Evolutionary conservation across 2,329 filamentous ascomycete genomes (phyloP), one percentile per base, ranked within the genome.

Genomic region (Neofusicoccum kwambonambiense): DNA sequence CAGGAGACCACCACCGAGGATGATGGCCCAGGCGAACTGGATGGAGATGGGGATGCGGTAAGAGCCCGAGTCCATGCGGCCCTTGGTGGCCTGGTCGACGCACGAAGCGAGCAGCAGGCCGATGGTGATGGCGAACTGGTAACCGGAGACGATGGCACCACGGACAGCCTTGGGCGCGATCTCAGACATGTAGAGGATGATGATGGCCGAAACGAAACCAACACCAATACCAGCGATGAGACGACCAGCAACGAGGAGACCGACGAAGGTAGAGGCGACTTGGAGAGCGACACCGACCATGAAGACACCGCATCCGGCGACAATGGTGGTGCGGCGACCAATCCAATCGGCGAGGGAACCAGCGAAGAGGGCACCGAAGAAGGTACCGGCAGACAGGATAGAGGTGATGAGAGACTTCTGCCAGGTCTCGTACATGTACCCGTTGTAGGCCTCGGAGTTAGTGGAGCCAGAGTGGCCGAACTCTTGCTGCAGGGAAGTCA

Each of bases 121-220:
- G 68, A 93, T 84, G 67, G 90, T 93, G 76, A 93, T 89, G 77
- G 88, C 92, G 83, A 93, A 93, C 75, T 93, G 90, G 81, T 93
- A 93, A 4, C 89, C 90, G 1, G 89, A 87, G n/a, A 94, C 91
- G 8, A 62, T 62, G 15, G 60, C 62, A 17, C 62, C 63, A 73
- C 91, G 87, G 69, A 95, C 89, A 77, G 90, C 91, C 77, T 70
- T 70, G 49, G 76, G 76, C 5, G 81, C 78, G 74, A 93, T 91
- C 80, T 93, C 91, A 56, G 89, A 92, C 91, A 95, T 94, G 86
- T 95, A 96, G 62, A 83, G 71, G 66, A 83, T 82, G 71, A 82
- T 81, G 71, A 81, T 78, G 65, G 90, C 89, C 22, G 89, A 91
- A 64, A 92, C 84, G 67, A 91, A 82, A 72, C 90, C 90, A 42